phyloP scores from a whole-genome alignment of 1,284 basidiomycete genomes.

The Crucibulum parvulum region DNA sequence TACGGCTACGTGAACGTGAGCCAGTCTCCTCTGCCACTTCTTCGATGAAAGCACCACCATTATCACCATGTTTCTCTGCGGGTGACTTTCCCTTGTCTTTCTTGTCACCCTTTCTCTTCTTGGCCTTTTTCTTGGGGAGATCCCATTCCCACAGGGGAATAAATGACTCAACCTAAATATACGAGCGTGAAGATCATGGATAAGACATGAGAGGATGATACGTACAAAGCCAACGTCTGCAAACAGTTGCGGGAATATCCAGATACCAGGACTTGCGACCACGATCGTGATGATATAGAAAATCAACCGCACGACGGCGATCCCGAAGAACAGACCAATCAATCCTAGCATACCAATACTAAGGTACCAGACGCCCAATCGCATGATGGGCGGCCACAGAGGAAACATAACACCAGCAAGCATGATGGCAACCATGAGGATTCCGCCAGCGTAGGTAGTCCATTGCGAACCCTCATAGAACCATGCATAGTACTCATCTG shows the following conservation, averaged over 20 bases:
- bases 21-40: slow-evolving; percentile 60
- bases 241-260: slow-evolving; percentile 99
- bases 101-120: slow-evolving; percentile 71
- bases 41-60: slow-evolving; percentile 57
- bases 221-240: slow-evolving; percentile 98
- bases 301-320: slow-evolving; percentile 92
- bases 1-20: slow-evolving; percentile 64
- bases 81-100: slow-evolving; percentile 42
- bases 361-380: slow-evolving; percentile 97
- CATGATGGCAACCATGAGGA: slow-evolving; percentile 93
- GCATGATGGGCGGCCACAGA: slow-evolving; percentile 92
- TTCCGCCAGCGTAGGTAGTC: slow-evolving; percentile 91
- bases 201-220: slow-evolving; percentile 23
- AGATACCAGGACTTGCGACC: slow-evolving; percentile 90
- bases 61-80: slow-evolving; percentile 36
- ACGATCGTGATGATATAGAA: slow-evolving; percentile 95
- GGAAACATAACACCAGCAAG: slow-evolving; percentile 99
- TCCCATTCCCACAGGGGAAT: slow-evolving; percentile 99
- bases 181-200: background rate
- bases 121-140: slow-evolving; percentile 88
- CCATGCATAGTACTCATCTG: slow-evolving; percentile 92
- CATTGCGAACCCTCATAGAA: slow-evolving; percentile 96
- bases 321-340: slow-evolving; percentile 89
- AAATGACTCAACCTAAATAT: slow-evolving; percentile 89
- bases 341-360: slow-evolving; percentile 89